Conservation (phyloP, 176 grass and related monocot genomes). For the Lolium rigidum region DNA sequence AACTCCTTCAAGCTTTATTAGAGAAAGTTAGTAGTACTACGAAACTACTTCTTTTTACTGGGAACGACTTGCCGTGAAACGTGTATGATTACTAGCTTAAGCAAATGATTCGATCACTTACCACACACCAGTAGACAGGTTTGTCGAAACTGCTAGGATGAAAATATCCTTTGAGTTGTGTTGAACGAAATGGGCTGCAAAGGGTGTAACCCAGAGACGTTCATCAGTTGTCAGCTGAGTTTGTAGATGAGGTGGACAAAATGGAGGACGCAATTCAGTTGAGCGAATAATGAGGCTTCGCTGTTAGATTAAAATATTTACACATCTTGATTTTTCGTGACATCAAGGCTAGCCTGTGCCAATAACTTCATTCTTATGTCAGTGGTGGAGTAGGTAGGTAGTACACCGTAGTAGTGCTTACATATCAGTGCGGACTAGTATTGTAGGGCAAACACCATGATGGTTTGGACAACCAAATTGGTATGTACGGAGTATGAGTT, state of each 20-base stretch:
- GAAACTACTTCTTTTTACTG: neutral
- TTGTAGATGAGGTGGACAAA: conserved; percentile 56
- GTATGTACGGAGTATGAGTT: too few species aligned
- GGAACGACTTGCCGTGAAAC: neutral
- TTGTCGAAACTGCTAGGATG: conserved; percentile 47
- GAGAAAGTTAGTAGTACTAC: too few species aligned
- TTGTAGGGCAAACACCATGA: too few species aligned
- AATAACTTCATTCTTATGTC: neutral
- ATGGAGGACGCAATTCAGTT: conserved; percentile 53
- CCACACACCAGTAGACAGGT: conserved; percentile 53
- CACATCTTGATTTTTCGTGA: conserved; percentile 35
- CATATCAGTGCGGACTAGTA: too few species aligned
- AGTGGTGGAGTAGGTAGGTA: too few species aligned
- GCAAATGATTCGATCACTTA: conserved; percentile 63
- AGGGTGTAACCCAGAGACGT: conserved; percentile 56
- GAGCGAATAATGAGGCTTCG: conserved; percentile 39
- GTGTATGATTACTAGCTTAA: conserved; percentile 26
- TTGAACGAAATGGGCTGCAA: conserved; percentile 61
- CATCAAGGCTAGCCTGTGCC: conserved; percentile 11
- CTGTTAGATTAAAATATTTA: conserved; percentile 37
- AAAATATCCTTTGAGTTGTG: conserved; percentile 51
- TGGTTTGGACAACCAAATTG: too few species aligned
- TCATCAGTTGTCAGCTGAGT: conserved; percentile 29
- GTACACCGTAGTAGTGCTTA: too few species aligned
- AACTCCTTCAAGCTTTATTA: too few species aligned